Evolutionary conservation across 2,329 filamentous ascomycete species (phyloP).

Genomic region (Pseudogymnoascus sp.): DNA sequence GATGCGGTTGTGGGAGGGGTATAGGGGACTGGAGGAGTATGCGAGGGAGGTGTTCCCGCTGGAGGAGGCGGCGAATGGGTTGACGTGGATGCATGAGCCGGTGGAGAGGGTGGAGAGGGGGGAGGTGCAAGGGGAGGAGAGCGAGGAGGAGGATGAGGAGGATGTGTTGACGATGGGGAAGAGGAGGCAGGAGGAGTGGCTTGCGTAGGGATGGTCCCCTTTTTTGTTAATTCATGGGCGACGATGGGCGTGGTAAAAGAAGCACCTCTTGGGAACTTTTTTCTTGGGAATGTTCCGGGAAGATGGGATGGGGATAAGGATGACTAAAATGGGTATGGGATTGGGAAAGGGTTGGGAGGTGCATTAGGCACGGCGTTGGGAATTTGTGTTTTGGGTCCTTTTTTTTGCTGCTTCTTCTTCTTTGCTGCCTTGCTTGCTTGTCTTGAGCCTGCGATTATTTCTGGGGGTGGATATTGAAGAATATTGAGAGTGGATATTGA

Average conservation of each 20-base stretch:
- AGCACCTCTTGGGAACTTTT: too few species aligned
- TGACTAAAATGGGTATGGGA: background rate
- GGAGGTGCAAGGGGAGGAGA: slow-evolving; percentile 32
- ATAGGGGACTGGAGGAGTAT: slow-evolving; percentile 86
- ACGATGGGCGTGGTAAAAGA: too few species aligned
- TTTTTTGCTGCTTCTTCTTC: background rate
- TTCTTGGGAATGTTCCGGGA: too few species aligned
- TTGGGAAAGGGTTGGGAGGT: background rate
- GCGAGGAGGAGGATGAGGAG: slow-evolving; percentile 42
- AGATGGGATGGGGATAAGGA: background rate
- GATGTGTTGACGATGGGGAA: slow-evolving; percentile 23
- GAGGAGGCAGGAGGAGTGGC: slow-evolving; percentile 26
- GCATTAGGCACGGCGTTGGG: background rate
- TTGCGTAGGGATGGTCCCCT: too few species aligned
- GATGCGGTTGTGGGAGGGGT: slow-evolving; percentile 81
- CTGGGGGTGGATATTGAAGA: too few species aligned
- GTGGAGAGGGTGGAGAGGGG: slow-evolving; percentile 28
- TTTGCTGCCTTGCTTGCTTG: background rate
- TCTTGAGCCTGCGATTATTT: background rate
- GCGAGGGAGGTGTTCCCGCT: slow-evolving; percentile 87
- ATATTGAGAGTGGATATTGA: background rate
- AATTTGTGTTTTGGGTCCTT: background rate
- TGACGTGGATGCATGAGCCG: slow-evolving; percentile 74
- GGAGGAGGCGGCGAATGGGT: slow-evolving; percentile 87
- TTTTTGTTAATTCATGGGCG: too few species aligned